Evolutionary conservation across 148 eudicot species (phyloP), one percentile per base, ranked within the genome.

Genomic region (Fagopyrum tataricum): DNA sequence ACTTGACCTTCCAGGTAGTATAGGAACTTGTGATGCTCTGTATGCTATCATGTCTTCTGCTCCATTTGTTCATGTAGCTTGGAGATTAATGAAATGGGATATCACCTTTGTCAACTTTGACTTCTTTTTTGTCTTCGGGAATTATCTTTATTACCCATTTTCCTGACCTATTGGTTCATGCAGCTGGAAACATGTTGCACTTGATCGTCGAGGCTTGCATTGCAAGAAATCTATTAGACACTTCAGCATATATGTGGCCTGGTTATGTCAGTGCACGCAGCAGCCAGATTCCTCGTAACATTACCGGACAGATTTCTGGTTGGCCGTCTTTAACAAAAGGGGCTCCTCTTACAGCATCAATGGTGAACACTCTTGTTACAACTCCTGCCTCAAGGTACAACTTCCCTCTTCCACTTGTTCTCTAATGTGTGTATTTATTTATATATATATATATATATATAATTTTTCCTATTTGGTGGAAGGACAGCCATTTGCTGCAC

Each of bases 181-280:
- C 90, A 95, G 99, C 87, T 80, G 99, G 99, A 76, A 90, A 90
- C 81, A 77, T 95, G 87, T 80, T 90, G 74, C 97, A 95, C 83
- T 79, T 95, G 73, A 91, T 95, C 53, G 96, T 91, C 53, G 99
- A 95, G 83, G 96, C 98, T 67, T 94, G 88, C 85, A 86, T 93
- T 79, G 94, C 98, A 72, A 83, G 96, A 84, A 84, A 87, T 82
- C 77, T 91, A 62, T 74, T 95, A 79, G 97, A 91, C 81, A 86
- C 88, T 31, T 95, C 99, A 64, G 93, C 94, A 59, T 91, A 85
- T 82, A 64, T 67, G 76, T 95, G 97, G 96, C 97, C 96, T 41
- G 92, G 96, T 70, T 91, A 95, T 87, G 97, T 90, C 12, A 95
- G 86, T 86, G 92, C 92, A 4, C 72, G 72, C 52, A 70, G 51